These are phyloP conservation scores for Neonectria faginata DNA, from an alignment of 2,329 filamentous ascomycete species.

Conservation along the genomic window DNA sequence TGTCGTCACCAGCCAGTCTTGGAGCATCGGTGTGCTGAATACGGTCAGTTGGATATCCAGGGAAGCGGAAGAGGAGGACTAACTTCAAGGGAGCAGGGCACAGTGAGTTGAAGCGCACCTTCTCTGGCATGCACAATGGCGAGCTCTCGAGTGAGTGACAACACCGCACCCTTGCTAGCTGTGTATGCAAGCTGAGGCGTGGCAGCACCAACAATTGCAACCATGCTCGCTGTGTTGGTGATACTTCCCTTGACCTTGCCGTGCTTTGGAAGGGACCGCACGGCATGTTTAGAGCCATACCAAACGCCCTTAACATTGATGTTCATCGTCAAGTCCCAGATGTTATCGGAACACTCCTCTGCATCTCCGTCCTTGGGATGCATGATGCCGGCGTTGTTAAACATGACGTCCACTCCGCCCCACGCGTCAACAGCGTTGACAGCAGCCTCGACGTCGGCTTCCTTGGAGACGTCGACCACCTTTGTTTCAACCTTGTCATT, in stretches of 20 bases:
- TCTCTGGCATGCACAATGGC: constrained; percentile 11
- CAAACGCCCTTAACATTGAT: constrained; percentile 98
- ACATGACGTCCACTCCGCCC: constrained; percentile 90
- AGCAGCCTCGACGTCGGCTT: constrained; percentile 78
- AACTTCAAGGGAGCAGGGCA: constrained; percentile 81
- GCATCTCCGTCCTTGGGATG: constrained; percentile 83
- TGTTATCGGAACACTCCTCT: constrained; percentile 82
- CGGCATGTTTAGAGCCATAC: constrained; percentile 91
- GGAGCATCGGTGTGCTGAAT: constrained; percentile 74
- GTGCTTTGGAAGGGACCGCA: constrained; percentile 81
- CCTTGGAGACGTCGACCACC: constrained; percentile 82
- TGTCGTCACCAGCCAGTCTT: constrained; percentile 81
- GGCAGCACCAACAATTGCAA: constrained; percentile 77
- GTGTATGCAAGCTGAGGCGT: constrained; percentile 82
- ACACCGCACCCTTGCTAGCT: constrained; percentile 79
- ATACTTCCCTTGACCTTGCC: constrained; percentile 78
- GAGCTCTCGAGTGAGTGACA: constrained; percentile 5
- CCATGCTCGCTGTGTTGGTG: constrained; percentile 80
- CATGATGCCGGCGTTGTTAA: constrained; percentile 98
- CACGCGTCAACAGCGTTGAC: constrained; percentile 77
- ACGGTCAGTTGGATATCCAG: not conserved
- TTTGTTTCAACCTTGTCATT: constrained; percentile 21
- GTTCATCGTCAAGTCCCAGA: constrained; percentile 91
- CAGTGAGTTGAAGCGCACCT: constrained; percentile 73
- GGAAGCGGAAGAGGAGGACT: constrained; percentile 26